Base-by-base conservation (phyloP, 257 asterid species). In the Nicotiana sylvestris region DNA sequence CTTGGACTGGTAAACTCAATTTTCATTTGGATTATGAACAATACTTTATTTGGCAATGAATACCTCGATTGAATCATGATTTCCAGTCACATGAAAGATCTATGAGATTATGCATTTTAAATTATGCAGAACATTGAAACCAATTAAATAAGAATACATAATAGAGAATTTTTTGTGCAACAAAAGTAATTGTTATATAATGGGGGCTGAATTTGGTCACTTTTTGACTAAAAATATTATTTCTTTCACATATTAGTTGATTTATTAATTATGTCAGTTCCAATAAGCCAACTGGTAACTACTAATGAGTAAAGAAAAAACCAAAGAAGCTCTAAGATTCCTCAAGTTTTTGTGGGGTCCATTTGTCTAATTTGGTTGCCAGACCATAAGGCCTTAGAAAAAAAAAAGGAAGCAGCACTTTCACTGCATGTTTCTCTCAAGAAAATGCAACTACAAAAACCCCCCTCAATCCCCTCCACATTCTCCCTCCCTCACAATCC, bases 201-300 rank as follows among this genome's bases (percentile, higher is more conserved):
- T 87, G 88, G 78, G 70, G 61, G 81, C 21, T 86, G 92, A 83
- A 90, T 85, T 83, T 81, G 88, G 90, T 67, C 87, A 67, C 78
- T 79, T 62, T 58, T 30, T 69, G 83, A 56, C 21, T 2, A 56
- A 56, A 56, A 55, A 56, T 78, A 80, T n/a, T 82, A 46, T 72
- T 79, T 81, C 17, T 85, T 43, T 67, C 35, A 64, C 64, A 29
- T 80, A 82, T 78, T 77, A 78, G 79, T 78, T 84, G 62, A 87
- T 66, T 84, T 81, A 76, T 80, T 16, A 56, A 83, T 82, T 56
- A 72, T 66, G 85, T 82, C 83, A 39, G 65, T 65, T 83, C 83
- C 80, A 74, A 49, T 76, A 43, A 82, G 84, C 89, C 93, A 89
- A 90, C 86, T 87, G 86, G 86, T 83, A 82, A 83, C 85, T 83